Evolutionary conservation across 108 stramenopile species (phyloP).

Genomic region (Nannochloropsis oceanica): DNA sequence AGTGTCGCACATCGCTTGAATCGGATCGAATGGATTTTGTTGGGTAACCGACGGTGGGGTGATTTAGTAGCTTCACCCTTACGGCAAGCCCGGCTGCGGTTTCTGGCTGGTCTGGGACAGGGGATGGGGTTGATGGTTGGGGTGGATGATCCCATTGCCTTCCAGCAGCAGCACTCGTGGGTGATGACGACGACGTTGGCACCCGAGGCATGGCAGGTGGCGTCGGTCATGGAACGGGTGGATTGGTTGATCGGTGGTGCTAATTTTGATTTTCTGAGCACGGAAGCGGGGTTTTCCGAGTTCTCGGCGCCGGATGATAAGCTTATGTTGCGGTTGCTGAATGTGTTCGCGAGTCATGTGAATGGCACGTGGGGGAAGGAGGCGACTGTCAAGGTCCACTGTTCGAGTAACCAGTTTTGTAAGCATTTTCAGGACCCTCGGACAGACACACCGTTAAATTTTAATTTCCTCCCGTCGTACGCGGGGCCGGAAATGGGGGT

Average conservation of each 20-base stretch:
- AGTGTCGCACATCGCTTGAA: conserved; percentile 6
- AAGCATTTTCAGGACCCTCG: conserved; percentile 12
- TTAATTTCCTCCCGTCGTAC: conserved; percentile 13
- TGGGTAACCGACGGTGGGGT: conserved; percentile 9
- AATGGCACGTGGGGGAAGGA: conserved; percentile 9
- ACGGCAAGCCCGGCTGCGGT: background rate
- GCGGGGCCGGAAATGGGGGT: conserved; percentile 7
- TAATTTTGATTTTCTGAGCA: conserved; percentile 24
- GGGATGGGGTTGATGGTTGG: conserved; percentile 7
- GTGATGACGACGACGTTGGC: conserved; percentile 1
- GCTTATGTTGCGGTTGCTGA: conserved; percentile 13
- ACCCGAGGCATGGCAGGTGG: background rate
- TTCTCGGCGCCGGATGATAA: conserved; percentile 19
- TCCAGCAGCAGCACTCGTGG: conserved; percentile 28
- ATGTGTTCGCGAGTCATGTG: conserved; percentile 1
- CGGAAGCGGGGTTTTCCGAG: conserved; percentile 25
- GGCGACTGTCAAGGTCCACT: conserved; percentile 23
- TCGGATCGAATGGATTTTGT: conserved; percentile 18
- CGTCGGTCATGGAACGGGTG: conserved; percentile 1
- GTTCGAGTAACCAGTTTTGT: conserved; percentile 1
- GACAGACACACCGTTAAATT: background rate
- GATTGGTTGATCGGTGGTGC: conserved; percentile 13
- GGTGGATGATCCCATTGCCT: conserved; percentile 11
- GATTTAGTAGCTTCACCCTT: background rate
- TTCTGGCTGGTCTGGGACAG: background rate